Base-by-base conservation (phyloP, 441 rosid species). In the Oxalis stricta region DNA sequence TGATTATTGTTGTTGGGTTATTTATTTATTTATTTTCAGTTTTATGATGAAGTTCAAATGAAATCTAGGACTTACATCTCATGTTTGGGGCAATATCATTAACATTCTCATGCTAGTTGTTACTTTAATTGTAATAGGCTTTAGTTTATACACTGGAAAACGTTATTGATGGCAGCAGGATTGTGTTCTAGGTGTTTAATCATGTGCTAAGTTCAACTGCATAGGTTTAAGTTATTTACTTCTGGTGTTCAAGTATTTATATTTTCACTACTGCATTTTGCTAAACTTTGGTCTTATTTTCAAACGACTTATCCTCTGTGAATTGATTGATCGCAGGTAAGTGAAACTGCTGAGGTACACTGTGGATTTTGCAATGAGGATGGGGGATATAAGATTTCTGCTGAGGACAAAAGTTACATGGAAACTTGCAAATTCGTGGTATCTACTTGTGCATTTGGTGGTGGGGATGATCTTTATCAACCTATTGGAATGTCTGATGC, bases 361-460 rank as follows among this genome's bases (percentile, higher is more conserved):
- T 91, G 95, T 55, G 99, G 99, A 6, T 83, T 91, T 71, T 86
- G 57, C 62, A 75, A 64, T 61, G 84, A 75, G 41, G 70, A 63
- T 52, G 91, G 95, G 0, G 99, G 96, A 17, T 91, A 80, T 58
- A 68, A 38, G 58, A 66, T 83, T 47, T 64, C 71, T 17, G 80
- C 73, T 26, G 71, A 71, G 68, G 95, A 86, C 61, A 77, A 63
- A 53, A 66, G 34, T 51, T 91, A 71, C 69, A 68, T 86, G 96
- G 28, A 55, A 52, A 68, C 48, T 31, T 86, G 96, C 65, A 49
- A 67, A 61, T 71, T 62, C 33, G 95, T 74, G 10, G 94, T 91
- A 41, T 80, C 91, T 44, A 83, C 96, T 33, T 91, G 96, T 75
- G 82, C 95, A 8, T 91, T 91, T 68, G 99, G 99, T 46, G 99